Evolutionary conservation across 192 early-diverging fungal genomes (phyloP).

Genomic region (Lobulomyces angularis): DNA sequence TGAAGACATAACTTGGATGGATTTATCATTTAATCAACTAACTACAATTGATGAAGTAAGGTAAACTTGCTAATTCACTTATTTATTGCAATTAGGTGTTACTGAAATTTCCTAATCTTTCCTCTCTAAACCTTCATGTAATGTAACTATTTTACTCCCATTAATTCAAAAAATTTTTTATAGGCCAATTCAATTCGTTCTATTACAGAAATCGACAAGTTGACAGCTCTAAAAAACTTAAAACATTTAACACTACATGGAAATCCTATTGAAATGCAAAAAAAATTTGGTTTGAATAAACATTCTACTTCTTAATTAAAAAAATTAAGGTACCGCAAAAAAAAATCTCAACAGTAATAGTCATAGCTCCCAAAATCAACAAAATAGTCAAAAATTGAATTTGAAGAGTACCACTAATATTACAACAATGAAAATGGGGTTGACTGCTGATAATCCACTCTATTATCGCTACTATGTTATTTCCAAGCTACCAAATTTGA

Average conservation of each 20-base stretch:
- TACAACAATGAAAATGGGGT: no score
- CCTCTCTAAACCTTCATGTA: slow-evolving; percentile 22
- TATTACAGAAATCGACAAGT: slow-evolving; percentile 18
- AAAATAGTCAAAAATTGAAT: no score
- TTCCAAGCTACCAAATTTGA: slow-evolving; percentile 11
- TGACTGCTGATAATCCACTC: no score
- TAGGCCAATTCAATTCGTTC: slow-evolving; percentile 17
- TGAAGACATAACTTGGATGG: slow-evolving; percentile 25
- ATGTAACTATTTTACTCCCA: no score
- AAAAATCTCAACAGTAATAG: no score
- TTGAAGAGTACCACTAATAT: no score
- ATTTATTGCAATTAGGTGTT: slow-evolving; percentile 12
- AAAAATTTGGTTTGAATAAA: no score
- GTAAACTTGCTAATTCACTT: neutral
- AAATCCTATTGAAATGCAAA: slow-evolving; percentile 21
- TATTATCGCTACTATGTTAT: slow-evolving; percentile 21
- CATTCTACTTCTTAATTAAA: no score
- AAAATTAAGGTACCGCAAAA: no score
- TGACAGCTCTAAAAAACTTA: slow-evolving; percentile 7
- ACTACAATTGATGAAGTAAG: slow-evolving; percentile 19
- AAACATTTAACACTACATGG: slow-evolving; percentile 24
- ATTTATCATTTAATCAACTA: slow-evolving; percentile 26
- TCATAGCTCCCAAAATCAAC: no score
- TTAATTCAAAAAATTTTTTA: no score
- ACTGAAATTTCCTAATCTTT: slow-evolving; percentile 15